Evolutionary conservation across 139 green algal genomes (phyloP), one percentile per base, ranked within the genome.

Genomic region (Trebouxia sp.): DNA sequence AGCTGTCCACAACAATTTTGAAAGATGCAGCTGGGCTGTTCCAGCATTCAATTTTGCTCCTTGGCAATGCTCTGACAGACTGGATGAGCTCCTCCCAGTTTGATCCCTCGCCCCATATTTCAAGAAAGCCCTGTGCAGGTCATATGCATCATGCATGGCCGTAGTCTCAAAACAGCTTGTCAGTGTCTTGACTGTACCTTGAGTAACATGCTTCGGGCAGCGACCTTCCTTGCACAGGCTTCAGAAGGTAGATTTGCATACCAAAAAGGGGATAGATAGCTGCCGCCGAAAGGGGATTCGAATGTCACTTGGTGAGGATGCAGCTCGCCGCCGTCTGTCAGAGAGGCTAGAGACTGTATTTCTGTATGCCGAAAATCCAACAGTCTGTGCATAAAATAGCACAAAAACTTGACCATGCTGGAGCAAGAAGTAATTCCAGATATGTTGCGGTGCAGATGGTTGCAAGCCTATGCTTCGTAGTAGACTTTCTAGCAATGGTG

Each of bases 71-170:
- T 3, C 39, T 38, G 15, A 88, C 67, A 28, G 65, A 55, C 24
- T 28, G 32, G 24, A 69, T 41, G 76, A 88, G 42, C 50, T 84
- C 89, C 45, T 94, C 92, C 80, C 83, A 89, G 43, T 20, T 92
- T 9, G 37, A 45, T 10, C 89, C 94, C 62, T 97, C 90, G 26
- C 92, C 94, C 94, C 94, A 98, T 20, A 96, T 11, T 72, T 98
- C 93, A 39, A 95, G 78, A 3, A 97, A 50, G 12, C 79, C 84
- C 89, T 96, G 87, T 62, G 74, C 15, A 65, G 30, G 32, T 20
- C 32, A 1, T 11, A 3, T 8, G 14, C 6, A 12, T 39, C 11
- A 12, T 69, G 56, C 3, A 69, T 37, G 37, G 32, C 26, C 1
- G 20, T 4, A 32, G 32, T 24, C 14, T 3, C 56, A 3, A 69